These are phyloP conservation scores for Quercus alba DNA, from an alignment of 306 rosid species.

Conservation along the genomic window DNA sequence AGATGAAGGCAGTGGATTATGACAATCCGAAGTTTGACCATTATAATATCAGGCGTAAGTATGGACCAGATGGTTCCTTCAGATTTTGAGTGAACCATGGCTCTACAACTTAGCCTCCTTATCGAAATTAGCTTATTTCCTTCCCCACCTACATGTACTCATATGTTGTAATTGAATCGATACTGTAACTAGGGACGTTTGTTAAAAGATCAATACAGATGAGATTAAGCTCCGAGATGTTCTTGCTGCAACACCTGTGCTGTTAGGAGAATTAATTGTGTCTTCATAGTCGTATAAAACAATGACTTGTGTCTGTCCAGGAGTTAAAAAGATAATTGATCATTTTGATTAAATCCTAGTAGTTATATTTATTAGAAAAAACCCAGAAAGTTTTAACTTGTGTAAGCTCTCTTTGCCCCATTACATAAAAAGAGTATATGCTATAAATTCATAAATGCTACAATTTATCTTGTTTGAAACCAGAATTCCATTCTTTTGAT, in stretches of 20 bases:
- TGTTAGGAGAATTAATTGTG: background rate
- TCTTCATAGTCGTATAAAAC: too few species aligned
- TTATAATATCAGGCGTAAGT: conserved; percentile 70
- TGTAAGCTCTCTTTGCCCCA: too few species aligned
- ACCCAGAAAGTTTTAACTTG: too few species aligned
- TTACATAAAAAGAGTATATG: too few species aligned
- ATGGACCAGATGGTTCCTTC: conserved; percentile 45
- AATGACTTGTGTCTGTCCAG: too few species aligned
- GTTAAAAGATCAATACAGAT: conserved; percentile 11
- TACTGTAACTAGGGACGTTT: conserved; percentile 25
- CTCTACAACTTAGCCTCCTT: conserved; percentile 6
- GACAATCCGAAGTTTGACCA: conserved; percentile 55
- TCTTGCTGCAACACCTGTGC: background rate
- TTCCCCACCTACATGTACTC: conserved; percentile 33
- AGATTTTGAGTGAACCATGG: conserved; percentile 39
- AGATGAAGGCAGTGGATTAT: conserved; percentile 46
- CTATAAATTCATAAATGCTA: too few species aligned
- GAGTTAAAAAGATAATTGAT: too few species aligned
- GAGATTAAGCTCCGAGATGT: background rate
- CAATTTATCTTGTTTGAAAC: too few species aligned
- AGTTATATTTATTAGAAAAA: too few species aligned
- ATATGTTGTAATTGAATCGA: conserved; percentile 17
- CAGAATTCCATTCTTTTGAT: too few species aligned
- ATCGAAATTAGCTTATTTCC: conserved; percentile 10
- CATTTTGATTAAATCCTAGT: too few species aligned